Conservation (phyloP, 495 filamentous ascomycete species). For the Lasiosphaeris hirsuta region DNA sequence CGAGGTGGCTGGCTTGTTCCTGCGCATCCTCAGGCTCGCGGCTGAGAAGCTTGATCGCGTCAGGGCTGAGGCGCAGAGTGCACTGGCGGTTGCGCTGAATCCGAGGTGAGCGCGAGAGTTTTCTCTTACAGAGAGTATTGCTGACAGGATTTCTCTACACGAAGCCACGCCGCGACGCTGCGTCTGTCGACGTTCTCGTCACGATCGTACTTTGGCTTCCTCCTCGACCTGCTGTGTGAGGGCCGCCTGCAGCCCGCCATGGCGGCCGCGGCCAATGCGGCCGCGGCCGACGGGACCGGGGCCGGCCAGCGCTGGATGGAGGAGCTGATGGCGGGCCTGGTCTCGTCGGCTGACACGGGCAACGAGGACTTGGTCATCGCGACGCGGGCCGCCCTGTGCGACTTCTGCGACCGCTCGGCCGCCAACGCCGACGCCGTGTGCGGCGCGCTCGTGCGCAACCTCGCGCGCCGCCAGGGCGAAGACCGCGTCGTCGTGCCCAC, state of each 20-base stretch:
- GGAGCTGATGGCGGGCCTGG: slow-evolving; percentile 65
- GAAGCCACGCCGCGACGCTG: slow-evolving; percentile 27
- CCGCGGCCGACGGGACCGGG: neutral
- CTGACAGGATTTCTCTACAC: neutral
- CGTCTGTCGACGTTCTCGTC: slow-evolving; percentile 45
- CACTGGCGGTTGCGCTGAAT: slow-evolving; percentile 36
- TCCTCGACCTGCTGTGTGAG: slow-evolving; percentile 41
- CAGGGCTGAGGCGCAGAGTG: slow-evolving; percentile 60
- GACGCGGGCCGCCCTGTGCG: slow-evolving; percentile 65
- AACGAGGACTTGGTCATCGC: slow-evolving; percentile 76
- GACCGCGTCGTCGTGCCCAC: slow-evolving; percentile 73
- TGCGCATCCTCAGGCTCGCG: slow-evolving; percentile 62
- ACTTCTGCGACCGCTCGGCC: slow-evolving; percentile 38
- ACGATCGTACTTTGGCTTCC: slow-evolving; percentile 45
- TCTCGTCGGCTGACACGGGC: slow-evolving; percentile 79
- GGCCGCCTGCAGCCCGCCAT: slow-evolving; percentile 27
- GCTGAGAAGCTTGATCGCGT: slow-evolving; percentile 89
- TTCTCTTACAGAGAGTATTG: neutral
- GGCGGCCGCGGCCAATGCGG: slow-evolving; percentile 10
- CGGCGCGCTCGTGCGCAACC: slow-evolving; percentile 33
- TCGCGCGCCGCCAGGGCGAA: slow-evolving; percentile 40
- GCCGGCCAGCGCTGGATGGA: slow-evolving; percentile 32
- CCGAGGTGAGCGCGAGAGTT: slow-evolving; percentile 27
- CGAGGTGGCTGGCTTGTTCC: slow-evolving; percentile 27
- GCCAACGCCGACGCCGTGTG: slow-evolving; percentile 32